Evolutionary conservation across 2,329 filamentous ascomycete species (phyloP), one percentile per base, ranked within the genome.

Genomic region (Curvularia sp.): DNA sequence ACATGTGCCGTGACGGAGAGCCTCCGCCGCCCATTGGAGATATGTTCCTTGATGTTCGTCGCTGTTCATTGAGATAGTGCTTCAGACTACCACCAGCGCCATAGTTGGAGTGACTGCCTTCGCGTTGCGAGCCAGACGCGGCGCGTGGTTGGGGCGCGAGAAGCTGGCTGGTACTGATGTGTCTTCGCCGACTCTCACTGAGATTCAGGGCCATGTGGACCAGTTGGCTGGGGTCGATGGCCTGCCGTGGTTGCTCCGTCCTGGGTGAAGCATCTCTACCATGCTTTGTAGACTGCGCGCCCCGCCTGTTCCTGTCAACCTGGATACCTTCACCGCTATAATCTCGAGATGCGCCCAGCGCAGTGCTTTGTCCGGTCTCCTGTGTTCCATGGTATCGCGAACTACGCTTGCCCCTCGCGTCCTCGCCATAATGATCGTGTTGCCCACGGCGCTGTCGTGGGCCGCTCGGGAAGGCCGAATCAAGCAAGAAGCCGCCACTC

Each of bases 161-260:
- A 71, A 86, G 65, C 77, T 84, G 75, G 74, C 87, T 76, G 80
- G 84, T 77, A 81, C 85, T 75, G 80, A 86, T 61, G 82, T 90
- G 78, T 83, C 84, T 71, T 39, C 87, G 86, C 64, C 88, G 86
- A 70, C 89, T 91, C 76, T 97, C 92, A 79, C 91, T 96, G 49
- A 98, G 79, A 64, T 89, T 95, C 67, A 98, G 79, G 1, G 94
- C 94, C 85, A 98, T 91, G 70, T 93, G 93, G 42, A 98, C 92
- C 63, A 98, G 96, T 76, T 97, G 91, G 4, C 89, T 87, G 7
- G 93, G 90, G 70, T 97, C 93, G 59, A 90, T 84, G 68, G 92
- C 87, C 20, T 90, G 72, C 5, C 77, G 81, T 18, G 72, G 61
- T n/a, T 54, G 61, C 55, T 60, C 49, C 4, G 57, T 31, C 35